Conservation (phyloP, 495 filamentous ascomycete genomes). For the Letharia lupina region DNA sequence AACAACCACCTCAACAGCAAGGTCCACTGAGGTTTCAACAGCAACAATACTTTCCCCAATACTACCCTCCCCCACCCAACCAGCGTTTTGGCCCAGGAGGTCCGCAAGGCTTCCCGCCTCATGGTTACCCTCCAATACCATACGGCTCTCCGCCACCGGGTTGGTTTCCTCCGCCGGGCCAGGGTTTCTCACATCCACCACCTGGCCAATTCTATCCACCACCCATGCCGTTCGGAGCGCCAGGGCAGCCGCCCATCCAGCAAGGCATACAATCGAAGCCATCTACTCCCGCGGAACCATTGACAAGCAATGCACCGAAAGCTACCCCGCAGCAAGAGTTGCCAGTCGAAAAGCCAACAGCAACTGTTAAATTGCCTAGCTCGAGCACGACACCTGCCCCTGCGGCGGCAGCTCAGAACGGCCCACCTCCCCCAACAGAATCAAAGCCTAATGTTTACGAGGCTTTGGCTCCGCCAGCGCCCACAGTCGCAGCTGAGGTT, state of each 20-base stretch:
- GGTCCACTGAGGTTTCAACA: slow-evolving; percentile 41
- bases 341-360: slow-evolving; percentile 25
- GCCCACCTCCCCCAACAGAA: slow-evolving; percentile 52
- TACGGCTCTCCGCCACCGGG: slow-evolving; percentile 61
- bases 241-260: slow-evolving; percentile 36
- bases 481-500: slow-evolving; percentile 32
- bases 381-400: slow-evolving; percentile 31
- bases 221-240: slow-evolving; percentile 46
- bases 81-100: slow-evolving; percentile 40
- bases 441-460: slow-evolving; percentile 54
- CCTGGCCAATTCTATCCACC: slow-evolving; percentile 49
- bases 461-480: slow-evolving; percentile 35
- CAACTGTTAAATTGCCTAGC: slow-evolving; percentile 25
- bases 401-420: slow-evolving; percentile 29
- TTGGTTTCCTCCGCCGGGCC: slow-evolving; percentile 75
- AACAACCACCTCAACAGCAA: slow-evolving; percentile 39
- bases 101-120: slow-evolving; percentile 55
- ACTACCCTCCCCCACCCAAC: slow-evolving; percentile 33
- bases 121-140: slow-evolving; percentile 51
- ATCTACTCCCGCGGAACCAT: slow-evolving; percentile 29
- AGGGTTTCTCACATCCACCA: slow-evolving; percentile 58
- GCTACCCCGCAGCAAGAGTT: slow-evolving; percentile 30
- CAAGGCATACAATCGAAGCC: slow-evolving; percentile 28
- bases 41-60: slow-evolving; percentile 42
- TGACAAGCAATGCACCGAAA: slow-evolving; percentile 23